Percentiles rank a stretch among this genome's conserved stretches.
phyloP scores from a whole-genome alignment of 2,329 filamentous ascomycete species.

The Xylogone sp. region DNA sequence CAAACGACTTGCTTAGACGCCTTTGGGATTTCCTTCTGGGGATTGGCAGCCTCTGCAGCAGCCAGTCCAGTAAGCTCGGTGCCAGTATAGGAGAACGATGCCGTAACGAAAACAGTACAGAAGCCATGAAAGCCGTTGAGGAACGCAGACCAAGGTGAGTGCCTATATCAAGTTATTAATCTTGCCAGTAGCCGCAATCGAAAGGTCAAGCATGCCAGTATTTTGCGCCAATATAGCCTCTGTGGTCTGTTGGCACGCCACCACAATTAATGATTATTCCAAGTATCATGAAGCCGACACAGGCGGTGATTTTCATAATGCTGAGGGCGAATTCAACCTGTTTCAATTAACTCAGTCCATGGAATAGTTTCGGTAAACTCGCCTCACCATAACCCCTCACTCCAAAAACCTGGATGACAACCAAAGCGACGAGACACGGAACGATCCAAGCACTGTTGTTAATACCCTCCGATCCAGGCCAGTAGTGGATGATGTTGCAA shows the following conservation, averaged over 20 bases:
- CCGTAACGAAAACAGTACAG: constrained; percentile 47
- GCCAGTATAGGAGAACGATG: constrained; percentile 57
- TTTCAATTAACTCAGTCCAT: background rate
- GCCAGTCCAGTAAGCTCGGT: constrained; percentile 61
- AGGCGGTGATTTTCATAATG: constrained; percentile 53
- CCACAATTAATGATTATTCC: constrained; percentile 54
- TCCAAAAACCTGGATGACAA: constrained; percentile 60
- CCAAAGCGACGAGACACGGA: constrained; percentile 58
- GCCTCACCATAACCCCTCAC: constrained; percentile 14
- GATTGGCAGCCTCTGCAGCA: constrained; percentile 61
- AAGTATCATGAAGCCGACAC: constrained; percentile 59
- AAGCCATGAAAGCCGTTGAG: constrained; percentile 48
- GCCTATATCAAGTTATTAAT: constrained; percentile 28
- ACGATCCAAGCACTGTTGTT: constrained; percentile 78
- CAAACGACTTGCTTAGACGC: constrained; percentile 57
- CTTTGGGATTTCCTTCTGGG: constrained; percentile 62
- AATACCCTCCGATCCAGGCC: constrained; percentile 59
- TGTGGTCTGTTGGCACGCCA: constrained; percentile 33
- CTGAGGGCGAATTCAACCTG: constrained; percentile 51
- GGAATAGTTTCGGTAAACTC: background rate
- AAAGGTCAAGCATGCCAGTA: constrained; percentile 47
- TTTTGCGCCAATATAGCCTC: constrained; percentile 53
- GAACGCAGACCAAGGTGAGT: constrained; percentile 34
- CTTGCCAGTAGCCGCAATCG: constrained; percentile 44
- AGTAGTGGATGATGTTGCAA: constrained; percentile 72